Percentiles rank a stretch among this genome's conserved stretches.
phyloP scores from a whole-genome alignment of 495 filamentous ascomycete genomes.

The Collariella sp. region DNA sequence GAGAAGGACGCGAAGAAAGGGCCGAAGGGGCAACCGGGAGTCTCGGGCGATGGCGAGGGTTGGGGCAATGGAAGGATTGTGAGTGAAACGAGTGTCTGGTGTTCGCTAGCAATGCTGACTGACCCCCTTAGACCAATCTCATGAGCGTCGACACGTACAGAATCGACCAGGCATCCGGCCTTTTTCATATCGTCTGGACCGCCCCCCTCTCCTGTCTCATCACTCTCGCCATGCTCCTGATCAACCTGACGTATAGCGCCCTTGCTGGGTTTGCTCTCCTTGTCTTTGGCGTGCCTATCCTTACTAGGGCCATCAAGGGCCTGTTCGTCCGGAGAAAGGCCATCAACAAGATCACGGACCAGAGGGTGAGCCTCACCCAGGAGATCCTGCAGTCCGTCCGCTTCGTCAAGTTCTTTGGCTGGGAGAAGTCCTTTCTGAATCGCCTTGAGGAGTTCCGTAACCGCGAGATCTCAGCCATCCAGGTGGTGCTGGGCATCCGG shows the following conservation, averaged over 20 bases:
- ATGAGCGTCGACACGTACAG: slow-evolving; percentile 93
- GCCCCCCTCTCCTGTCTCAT: slow-evolving; percentile 68
- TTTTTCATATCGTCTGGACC: slow-evolving; percentile 89
- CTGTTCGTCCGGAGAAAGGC: slow-evolving; percentile 60
- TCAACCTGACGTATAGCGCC: slow-evolving; percentile 84
- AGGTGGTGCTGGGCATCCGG: slow-evolving; percentile 68
- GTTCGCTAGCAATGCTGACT: slow-evolving; percentile 4
- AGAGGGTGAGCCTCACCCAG: slow-evolving; percentile 81
- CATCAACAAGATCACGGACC: slow-evolving; percentile 91
- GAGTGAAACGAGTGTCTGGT: not conserved
- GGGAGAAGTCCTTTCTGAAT: slow-evolving; percentile 80
- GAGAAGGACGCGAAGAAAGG: slow-evolving; percentile 28
- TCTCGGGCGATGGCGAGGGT: slow-evolving; percentile 60
- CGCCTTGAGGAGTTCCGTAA: slow-evolving; percentile 62
- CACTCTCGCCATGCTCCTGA: slow-evolving; percentile 64
- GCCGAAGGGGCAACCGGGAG: slow-evolving; percentile 32
- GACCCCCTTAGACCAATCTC: slow-evolving; percentile 53
- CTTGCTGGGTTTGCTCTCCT: slow-evolving; percentile 80
- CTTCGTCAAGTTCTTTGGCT: slow-evolving; percentile 95
- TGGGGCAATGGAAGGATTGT: slow-evolving; percentile 85
- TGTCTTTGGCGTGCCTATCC: slow-evolving; percentile 62
- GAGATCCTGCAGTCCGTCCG: slow-evolving; percentile 85
- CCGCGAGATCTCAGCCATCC: slow-evolving; percentile 69
- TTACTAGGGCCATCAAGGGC: slow-evolving; percentile 62
- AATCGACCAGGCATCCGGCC: slow-evolving; percentile 71